These are phyloP conservation scores for Alternaria panax DNA, from an alignment of 2,329 filamentous ascomycete genomes.

Conservation along the genomic window DNA sequence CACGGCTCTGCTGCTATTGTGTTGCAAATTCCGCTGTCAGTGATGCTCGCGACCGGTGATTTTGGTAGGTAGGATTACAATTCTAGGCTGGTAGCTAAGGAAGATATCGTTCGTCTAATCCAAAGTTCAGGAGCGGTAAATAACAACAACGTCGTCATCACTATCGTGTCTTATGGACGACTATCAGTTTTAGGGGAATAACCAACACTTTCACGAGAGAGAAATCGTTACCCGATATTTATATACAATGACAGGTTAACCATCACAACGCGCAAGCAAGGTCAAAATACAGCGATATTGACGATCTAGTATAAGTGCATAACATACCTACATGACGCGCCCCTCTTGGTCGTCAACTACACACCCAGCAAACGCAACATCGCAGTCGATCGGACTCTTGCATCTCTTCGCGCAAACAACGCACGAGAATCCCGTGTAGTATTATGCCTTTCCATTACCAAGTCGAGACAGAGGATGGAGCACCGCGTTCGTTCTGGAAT, in stretches of 20 bases:
- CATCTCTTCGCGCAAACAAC: neutral
- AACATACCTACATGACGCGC: too few species aligned
- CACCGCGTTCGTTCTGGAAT: neutral
- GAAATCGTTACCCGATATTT: neutral
- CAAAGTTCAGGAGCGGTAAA: neutral
- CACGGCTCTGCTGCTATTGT: neutral
- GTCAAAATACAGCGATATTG: too few species aligned
- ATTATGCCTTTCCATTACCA: neutral
- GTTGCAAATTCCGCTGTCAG: neutral
- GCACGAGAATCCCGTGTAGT: neutral
- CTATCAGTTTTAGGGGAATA: neutral
- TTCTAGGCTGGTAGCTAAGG: neutral
- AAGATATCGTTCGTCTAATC: neutral
- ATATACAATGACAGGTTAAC: neutral
- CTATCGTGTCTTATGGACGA: neutral
- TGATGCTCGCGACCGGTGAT: too few species aligned
- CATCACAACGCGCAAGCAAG: neutral
- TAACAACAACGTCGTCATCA: neutral
- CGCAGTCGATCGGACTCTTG: neutral
- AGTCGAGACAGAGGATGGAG: neutral
- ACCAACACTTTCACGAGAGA: neutral
- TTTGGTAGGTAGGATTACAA: too few species aligned
- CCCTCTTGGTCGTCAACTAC: too few species aligned
- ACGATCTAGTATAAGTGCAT: too few species aligned
- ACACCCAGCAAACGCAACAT: neutral